A percentile compares a stretch with the other conserved stretches of the same genome.
phyloP scores from a whole-genome alignment of 2,329 filamentous ascomycete species.

The Arthrobotrys conoides region DNA sequence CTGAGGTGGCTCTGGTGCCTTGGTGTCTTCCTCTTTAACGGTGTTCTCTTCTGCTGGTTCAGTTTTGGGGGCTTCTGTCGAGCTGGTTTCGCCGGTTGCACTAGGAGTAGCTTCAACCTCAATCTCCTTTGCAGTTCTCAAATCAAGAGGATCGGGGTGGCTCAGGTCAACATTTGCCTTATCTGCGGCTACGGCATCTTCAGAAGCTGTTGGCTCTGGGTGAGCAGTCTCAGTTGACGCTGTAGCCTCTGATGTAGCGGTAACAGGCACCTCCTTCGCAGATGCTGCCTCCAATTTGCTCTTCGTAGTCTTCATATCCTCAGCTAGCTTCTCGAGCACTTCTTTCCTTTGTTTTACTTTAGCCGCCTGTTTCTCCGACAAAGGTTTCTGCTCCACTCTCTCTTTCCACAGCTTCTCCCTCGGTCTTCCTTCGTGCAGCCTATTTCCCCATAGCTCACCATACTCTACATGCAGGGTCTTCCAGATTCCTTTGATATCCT shows the following conservation, averaged over 20 bases:
- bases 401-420: conserved; percentile 11
- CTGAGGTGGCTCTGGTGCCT: conserved; percentile 24
- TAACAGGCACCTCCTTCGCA: background rate
- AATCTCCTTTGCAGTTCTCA: conserved; percentile 11
- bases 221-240: background rate
- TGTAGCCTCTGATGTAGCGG: background rate
- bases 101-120: conserved; percentile 12
- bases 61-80: background rate
- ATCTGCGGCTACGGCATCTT: conserved; percentile 45
- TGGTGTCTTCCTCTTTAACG: background rate
- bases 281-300: background rate
- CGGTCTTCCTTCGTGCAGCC: background rate
- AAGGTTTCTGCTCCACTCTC: conserved; percentile 10
- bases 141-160: conserved; percentile 26
- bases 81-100: conserved; percentile 5
- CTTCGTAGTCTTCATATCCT: background rate
- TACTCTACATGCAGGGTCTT: conserved; percentile 15
- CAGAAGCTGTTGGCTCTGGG: conserved; percentile 39
- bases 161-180: conserved; percentile 29
- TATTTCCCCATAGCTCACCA: background rate
- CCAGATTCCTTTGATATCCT: conserved; percentile 17
- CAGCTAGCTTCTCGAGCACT: background rate
- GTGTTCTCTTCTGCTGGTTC: background rate
- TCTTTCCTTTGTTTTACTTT: background rate
- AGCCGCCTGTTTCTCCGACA: conserved; percentile 2